Base-by-base conservation (phyloP, 495 filamentous ascomycete genomes). In the Lasiosphaeria ovina region DNA sequence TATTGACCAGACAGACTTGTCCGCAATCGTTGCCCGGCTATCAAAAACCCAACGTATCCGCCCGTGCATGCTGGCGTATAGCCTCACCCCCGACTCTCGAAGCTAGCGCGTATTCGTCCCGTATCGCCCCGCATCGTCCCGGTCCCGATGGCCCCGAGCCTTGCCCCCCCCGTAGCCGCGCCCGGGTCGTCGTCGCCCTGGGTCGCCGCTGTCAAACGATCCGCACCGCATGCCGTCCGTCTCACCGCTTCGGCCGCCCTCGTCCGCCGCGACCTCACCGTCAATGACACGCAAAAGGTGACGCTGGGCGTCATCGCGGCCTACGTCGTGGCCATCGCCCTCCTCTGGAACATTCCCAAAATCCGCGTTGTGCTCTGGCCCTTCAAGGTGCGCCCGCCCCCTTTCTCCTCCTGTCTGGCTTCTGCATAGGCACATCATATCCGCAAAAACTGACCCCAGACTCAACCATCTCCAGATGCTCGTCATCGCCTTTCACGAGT, bases 401-500 rank as follows among this genome's bases (percentile, higher is more conserved):
- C 24, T 54, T 49, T 17, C 32, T 11, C 50, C 32, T 49, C 45
- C 32, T 24, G 16, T 12, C 4, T 32, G 40, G 4, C 35, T 6
- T 45, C 14, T 8, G 38, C 38, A 7, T 42, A 7, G 38, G 38
- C 38, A 7, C 7, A 42, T 12, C 38, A 42, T 1, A 12, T 42
- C 38, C 38, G 38, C 12, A 4, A 14, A 47, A 47, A n/a, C 44
- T 47, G 44, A 47, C 54, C 35, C 14, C 35, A 12, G 24, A 24
- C 54, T 32, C 47, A 12, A 51, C 31, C 17, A 51, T 35, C 44
- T 2, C 17, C 53, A 47, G 86, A 92, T 92, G 89, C 82, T 92
- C 38, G 88, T 91, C 10, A 92, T 92, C 54, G 89, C 89, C 35
- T 92, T 91, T 74, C 89, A 92, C 77, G 89, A 92, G 70, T 92